Evolutionary conservation across 169 alveolate species (phyloP).

Genomic region (Amoebophrya sp.): DNA sequence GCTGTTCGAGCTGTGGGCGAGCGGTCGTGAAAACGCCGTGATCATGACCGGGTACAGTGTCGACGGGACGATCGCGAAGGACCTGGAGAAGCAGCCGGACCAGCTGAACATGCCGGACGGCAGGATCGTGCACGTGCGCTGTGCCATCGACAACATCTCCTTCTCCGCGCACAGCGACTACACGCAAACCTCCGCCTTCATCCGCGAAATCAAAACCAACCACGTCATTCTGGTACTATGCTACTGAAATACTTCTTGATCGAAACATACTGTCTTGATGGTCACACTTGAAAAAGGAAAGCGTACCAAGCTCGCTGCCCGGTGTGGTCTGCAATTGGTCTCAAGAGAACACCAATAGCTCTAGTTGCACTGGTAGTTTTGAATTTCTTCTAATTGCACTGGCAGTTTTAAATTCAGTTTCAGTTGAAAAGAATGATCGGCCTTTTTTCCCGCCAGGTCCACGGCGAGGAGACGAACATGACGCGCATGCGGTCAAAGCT

Average conservation of each 20-base stretch:
- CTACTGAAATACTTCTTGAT: no score
- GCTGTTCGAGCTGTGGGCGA: conserved; percentile 86
- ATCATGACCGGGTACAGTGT: conserved; percentile 94
- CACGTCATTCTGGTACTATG: not conserved
- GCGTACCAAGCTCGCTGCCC: no score
- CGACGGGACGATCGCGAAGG: conserved; percentile 92
- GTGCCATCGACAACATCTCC: conserved; percentile 55
- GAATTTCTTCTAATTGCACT: no score
- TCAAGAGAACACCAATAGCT: no score
- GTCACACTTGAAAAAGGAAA: no score
- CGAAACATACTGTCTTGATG: no score
- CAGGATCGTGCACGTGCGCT: conserved; percentile 38
- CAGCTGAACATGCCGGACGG: conserved; percentile 58
- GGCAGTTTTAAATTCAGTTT: no score
- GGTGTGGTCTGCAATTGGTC: no score
- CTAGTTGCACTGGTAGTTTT: no score
- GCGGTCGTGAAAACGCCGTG: conserved; percentile 68
- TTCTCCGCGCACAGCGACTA: conserved; percentile 87
- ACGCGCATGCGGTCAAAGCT: not conserved
- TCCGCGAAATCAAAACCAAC: not conserved
- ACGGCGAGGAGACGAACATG: not conserved
- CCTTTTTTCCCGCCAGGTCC: no score
- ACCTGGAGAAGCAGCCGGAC: conserved; percentile 78
- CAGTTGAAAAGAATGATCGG: no score
- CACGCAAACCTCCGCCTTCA: conserved; percentile 45